Evolutionary conservation across 1,139 yeast genomes (phyloP).

Genomic region (Yamadazyma taylorii): DNA sequence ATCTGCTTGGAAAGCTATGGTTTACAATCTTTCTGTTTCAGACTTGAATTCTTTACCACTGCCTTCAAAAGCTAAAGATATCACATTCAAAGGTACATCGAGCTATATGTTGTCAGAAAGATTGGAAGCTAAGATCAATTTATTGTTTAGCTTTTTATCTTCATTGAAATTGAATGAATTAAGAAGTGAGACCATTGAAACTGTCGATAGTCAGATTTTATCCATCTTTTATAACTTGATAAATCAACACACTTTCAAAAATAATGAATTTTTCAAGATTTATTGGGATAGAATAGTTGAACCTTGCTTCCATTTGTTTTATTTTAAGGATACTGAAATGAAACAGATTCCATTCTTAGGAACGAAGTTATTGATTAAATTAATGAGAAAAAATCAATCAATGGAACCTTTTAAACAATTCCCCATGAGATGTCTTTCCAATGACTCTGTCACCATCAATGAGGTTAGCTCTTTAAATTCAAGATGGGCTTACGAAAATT

Average conservation of each 20-base stretch:
- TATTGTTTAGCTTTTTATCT: conserved; percentile 5
- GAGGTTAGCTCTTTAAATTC: conserved; percentile 35
- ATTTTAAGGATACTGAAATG: conserved; percentile 27
- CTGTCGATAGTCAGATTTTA: conserved; percentile 30
- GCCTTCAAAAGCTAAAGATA: conserved; percentile 25
- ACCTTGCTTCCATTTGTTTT: conserved; percentile 32
- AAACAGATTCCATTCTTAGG: conserved; percentile 6
- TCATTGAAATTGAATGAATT: neutral
- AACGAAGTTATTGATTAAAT: conserved; percentile 24
- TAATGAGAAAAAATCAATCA: conserved; percentile 25
- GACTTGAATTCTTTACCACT: conserved; percentile 26
- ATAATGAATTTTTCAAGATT: conserved; percentile 27
- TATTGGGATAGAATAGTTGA: conserved; percentile 43
- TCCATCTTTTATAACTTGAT: conserved; percentile 35
- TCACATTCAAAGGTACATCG: neutral
- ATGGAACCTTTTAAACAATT: conserved; percentile 24
- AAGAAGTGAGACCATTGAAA: conserved; percentile 27
- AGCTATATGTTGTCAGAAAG: conserved; percentile 5
- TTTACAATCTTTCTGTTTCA: conserved; percentile 35
- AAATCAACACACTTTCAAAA: conserved; percentile 18
- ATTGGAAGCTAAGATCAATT: conserved; percentile 9
- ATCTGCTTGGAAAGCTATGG: conserved; percentile 38
- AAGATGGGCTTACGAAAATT: conserved; percentile 35
- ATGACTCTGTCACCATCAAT: conserved; percentile 27
- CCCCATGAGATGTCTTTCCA: conserved; percentile 34